phyloP scores from a whole-genome alignment of 306 rosid genomes.

The Castanopsis chinensis region DNA sequence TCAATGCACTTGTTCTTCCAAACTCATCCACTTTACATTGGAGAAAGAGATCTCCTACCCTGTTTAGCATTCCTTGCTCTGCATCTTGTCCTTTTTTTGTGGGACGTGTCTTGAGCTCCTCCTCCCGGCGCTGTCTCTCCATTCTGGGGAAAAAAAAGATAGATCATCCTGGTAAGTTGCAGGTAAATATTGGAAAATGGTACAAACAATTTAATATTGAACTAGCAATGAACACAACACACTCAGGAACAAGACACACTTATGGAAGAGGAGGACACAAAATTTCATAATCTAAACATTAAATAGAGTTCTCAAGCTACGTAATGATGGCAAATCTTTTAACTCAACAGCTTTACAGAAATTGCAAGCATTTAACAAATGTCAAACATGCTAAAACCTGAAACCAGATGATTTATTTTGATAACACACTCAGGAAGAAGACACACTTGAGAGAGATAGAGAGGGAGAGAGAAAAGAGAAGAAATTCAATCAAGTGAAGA shows the following conservation, averaged over 20 bases:
- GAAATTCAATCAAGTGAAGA: too few species aligned
- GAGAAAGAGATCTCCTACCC: conserved; percentile 51
- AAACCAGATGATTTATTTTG: too few species aligned
- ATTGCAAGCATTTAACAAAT: too few species aligned
- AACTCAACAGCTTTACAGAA: too few species aligned
- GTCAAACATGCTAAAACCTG: too few species aligned
- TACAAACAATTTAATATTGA: background rate
- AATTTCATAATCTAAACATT: too few species aligned
- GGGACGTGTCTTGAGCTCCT: conserved; percentile 72
- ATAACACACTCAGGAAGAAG: too few species aligned
- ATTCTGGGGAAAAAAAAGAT: conserved; percentile 51
- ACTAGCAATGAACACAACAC: background rate
- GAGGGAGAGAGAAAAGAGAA: too few species aligned
- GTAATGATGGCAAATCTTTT: too few species aligned
- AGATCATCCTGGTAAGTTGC: background rate
- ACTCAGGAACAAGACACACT: background rate
- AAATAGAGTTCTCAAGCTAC: too few species aligned
- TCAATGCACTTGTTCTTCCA: background rate
- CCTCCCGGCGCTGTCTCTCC: conserved; percentile 99
- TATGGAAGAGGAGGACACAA: background rate
- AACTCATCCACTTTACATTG: background rate
- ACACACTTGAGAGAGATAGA: too few species aligned
- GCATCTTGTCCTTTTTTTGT: conserved; percentile 82
- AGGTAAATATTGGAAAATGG: background rate
- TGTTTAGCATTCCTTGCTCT: conserved; percentile 66